These are phyloP conservation scores for Rhynchosporium secalis DNA, from an alignment of 2,329 filamentous ascomycete genomes.

Conservation along the genomic window DNA sequence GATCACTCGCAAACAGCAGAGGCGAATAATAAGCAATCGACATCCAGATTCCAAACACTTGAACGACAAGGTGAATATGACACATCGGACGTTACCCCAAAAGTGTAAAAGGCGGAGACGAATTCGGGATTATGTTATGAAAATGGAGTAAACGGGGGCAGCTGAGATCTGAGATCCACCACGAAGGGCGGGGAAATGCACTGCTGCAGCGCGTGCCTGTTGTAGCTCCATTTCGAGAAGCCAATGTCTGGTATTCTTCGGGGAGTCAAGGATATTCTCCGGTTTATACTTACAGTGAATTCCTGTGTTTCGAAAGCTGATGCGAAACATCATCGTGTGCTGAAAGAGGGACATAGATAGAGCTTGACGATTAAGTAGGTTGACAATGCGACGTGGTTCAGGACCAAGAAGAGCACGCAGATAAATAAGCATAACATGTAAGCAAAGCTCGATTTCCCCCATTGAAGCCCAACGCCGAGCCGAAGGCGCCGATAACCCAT, in stretches of 20 bases:
- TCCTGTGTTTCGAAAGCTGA: background rate
- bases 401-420: no score
- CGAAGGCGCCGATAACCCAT: no score
- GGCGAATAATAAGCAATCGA: no score
- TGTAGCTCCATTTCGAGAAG: background rate
- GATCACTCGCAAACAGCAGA: no score
- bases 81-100: background rate
- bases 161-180: background rate
- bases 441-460: no score
- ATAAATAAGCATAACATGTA: no score
- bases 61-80: no score
- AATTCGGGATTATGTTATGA: background rate
- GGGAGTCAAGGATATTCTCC: background rate
- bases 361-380: no score
- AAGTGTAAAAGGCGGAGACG: slow-evolving; percentile 9
- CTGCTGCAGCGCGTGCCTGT: background rate
- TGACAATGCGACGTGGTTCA: no score
- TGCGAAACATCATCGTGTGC: background rate
- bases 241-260: slow-evolving; percentile 11
- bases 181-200: background rate
- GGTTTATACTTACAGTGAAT: background rate
- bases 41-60: no score
- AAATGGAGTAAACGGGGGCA: background rate
- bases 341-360: background rate
- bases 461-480: no score